Evolutionary conservation across 2,329 filamentous ascomycete genomes (phyloP).

Genomic region (Aspergillus tanneri): DNA sequence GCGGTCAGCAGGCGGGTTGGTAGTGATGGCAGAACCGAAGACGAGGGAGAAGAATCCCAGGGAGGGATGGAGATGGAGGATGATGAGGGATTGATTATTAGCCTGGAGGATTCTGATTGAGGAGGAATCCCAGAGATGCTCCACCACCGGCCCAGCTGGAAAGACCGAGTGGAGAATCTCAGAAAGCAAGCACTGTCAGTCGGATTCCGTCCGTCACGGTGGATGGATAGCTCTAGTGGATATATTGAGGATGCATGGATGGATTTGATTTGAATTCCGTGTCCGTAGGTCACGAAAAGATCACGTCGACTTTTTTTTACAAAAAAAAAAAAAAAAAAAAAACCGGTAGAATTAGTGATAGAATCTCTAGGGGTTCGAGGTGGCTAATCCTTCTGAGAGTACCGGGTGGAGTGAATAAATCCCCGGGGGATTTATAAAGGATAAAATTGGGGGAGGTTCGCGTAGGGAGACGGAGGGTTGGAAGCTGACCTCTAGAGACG

Average conservation of each 20-base stretch:
- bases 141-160: conserved; percentile 9
- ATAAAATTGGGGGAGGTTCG: conserved; percentile 5
- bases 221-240: neutral
- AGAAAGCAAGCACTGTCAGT: conserved; percentile 3
- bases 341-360: too few species aligned
- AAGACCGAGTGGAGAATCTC: conserved; percentile 3
- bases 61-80: neutral
- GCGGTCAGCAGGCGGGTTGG: neutral
- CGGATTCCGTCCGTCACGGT: neutral
- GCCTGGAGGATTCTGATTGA: conserved; percentile 4
- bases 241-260: neutral
- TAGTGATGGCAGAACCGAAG: neutral
- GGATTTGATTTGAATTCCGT: neutral
- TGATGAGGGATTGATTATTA: conserved; percentile 7
- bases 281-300: too few species aligned
- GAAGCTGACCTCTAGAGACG: conserved; percentile 25
- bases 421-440: neutral
- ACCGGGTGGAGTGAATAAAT: too few species aligned
- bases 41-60: neutral
- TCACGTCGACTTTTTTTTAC: too few species aligned
- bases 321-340: too few species aligned
- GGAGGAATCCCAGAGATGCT: conserved; percentile 5
- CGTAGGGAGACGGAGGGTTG: conserved; percentile 7
- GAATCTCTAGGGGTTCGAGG: too few species aligned
- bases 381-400: too few species aligned